These are phyloP conservation scores for Pichia californica DNA, from an alignment of 805 yeast genomes.

Conservation along the genomic window DNA sequence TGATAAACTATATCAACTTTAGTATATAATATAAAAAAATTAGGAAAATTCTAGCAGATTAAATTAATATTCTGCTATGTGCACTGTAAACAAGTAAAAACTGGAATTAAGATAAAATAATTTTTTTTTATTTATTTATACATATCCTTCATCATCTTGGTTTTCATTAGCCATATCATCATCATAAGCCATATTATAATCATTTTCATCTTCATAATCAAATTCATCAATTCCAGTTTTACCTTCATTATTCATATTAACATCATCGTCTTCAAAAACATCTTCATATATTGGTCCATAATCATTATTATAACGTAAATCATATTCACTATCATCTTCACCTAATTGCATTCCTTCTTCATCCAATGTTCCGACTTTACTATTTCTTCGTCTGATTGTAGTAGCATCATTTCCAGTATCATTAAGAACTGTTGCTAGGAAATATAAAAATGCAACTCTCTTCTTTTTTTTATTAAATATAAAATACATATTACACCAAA, in stretches of 20 bases:
- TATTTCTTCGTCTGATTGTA: conserved; percentile 24
- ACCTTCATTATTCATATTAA: conserved; percentile 28
- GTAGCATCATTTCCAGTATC: conserved; percentile 4
- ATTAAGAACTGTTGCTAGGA: conserved; percentile 42
- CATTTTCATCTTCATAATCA: conserved; percentile 37
- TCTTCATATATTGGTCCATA: conserved; percentile 26
- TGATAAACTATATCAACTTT: too few relatives aligned
- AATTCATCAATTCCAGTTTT: conserved; percentile 29
- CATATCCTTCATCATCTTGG: conserved; percentile 20
- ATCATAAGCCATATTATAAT: conserved; percentile 32
- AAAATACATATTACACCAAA: conserved; percentile 85
- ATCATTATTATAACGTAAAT: conserved; percentile 27
- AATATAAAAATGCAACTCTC: conserved; percentile 80
- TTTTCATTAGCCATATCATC: conserved; percentile 23
- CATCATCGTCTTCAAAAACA: conserved; percentile 34
- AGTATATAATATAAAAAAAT: too few relatives aligned
- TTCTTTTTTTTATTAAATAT: conserved; percentile 86
- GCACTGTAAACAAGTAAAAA: not conserved
- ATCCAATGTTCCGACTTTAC: conserved; percentile 28
- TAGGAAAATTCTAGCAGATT: too few relatives aligned
- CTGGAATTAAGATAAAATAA: too few relatives aligned
- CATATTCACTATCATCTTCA: conserved; percentile 32
- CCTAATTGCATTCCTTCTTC: conserved; percentile 24
- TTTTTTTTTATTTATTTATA: too few relatives aligned
- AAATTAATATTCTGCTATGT: too few relatives aligned